phyloP scores from a whole-genome alignment of 2,329 filamentous ascomycete genomes.

The Paecilomyces fulvus region DNA sequence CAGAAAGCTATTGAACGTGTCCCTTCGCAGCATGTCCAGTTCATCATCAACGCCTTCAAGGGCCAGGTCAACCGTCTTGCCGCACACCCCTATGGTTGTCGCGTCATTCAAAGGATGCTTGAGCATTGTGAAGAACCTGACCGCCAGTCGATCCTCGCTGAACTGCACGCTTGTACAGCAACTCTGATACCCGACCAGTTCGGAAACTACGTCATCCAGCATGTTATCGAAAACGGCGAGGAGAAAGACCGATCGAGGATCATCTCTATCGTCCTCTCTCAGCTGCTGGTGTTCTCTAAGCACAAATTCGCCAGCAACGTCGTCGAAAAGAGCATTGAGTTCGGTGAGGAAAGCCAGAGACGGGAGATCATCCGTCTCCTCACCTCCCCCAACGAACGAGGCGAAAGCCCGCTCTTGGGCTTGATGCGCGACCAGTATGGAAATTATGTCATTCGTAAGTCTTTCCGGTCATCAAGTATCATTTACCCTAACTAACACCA shows the following conservation, averaged over 20 bases:
- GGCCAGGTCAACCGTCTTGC: conserved; percentile 67
- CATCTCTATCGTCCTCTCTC: conserved; percentile 62
- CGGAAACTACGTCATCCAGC: conserved; percentile 94
- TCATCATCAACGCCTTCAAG: conserved; percentile 73
- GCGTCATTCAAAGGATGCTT: conserved; percentile 85
- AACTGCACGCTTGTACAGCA: conserved; percentile 65
- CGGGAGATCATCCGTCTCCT: conserved; percentile 59
- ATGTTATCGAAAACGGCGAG: conserved; percentile 73
- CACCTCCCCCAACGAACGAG: conserved; percentile 52
- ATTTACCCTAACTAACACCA: conserved; percentile 15
- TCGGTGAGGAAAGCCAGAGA: conserved; percentile 61
- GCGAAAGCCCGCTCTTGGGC: conserved; percentile 60
- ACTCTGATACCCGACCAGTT: conserved; percentile 77
- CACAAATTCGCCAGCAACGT: conserved; percentile 98
- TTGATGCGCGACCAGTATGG: conserved; percentile 88
- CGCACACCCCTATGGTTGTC: conserved; percentile 76
- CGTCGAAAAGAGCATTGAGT: conserved; percentile 82
- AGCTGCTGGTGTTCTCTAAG: conserved; percentile 70
- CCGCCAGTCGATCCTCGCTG: conserved; percentile 62
- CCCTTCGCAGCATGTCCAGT: conserved; percentile 68
- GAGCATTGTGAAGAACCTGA: conserved; percentile 70
- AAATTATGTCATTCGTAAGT: conserved; percentile 95
- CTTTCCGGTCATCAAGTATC: background rate
- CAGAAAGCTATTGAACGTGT: conserved; percentile 85
- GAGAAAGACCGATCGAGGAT: conserved; percentile 64